Conservation (phyloP, 768 basidiomycete species). For the Pleurotus tuber-regium region DNA sequence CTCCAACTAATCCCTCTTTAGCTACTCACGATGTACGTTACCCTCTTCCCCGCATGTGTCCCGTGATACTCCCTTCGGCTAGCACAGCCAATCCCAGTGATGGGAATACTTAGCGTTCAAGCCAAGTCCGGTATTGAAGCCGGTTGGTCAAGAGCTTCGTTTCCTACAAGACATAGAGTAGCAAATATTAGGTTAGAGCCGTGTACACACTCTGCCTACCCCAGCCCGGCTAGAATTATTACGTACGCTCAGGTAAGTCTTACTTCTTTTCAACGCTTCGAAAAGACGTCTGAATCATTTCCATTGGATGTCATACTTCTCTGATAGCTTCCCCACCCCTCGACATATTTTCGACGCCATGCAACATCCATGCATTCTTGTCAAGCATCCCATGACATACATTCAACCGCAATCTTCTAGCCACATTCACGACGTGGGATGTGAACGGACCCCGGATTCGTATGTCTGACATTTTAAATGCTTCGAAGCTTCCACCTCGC, state of each 20-base stretch:
- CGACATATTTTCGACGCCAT: neutral
- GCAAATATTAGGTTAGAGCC: no score
- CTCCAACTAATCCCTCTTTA: neutral
- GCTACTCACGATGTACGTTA: neutral
- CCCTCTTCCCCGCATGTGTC: neutral
- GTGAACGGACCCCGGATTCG: no score
- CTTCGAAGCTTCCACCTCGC: neutral
- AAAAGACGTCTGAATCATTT: neutral
- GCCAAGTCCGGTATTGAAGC: neutral
- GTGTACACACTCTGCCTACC: no score
- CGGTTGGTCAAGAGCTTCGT: neutral
- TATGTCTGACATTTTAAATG: neutral
- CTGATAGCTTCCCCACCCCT: neutral
- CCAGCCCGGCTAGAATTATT: no score
- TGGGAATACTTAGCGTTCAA: neutral
- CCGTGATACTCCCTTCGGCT: neutral
- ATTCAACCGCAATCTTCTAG: neutral
- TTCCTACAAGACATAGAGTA: neutral
- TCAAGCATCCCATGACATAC: neutral
- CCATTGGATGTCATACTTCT: neutral
- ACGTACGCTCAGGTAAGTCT: no score
- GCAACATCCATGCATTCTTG: neutral
- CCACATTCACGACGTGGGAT: neutral
- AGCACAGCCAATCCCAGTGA: neutral
- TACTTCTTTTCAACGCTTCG: no score